Conservation (phyloP, 1,284 basidiomycete genomes). For the Hemileia vastatrix region DNA sequence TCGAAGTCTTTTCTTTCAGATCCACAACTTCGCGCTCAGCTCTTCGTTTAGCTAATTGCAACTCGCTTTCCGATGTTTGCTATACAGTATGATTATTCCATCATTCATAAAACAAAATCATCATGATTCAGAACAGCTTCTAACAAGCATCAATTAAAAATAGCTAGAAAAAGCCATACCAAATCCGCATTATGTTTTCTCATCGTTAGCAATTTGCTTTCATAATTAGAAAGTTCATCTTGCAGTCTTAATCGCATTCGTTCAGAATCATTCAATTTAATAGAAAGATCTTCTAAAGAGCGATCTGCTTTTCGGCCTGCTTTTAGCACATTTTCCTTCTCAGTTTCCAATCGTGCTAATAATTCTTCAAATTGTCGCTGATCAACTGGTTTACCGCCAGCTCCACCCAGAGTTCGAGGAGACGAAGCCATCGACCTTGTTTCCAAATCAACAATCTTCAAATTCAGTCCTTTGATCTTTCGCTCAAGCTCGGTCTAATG, state of each 20-base stretch:
- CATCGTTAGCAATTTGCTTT: conserved; percentile 27
- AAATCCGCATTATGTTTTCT: conserved; percentile 37
- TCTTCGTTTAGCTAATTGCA: conserved; percentile 61
- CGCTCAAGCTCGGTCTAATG: conserved; percentile 65
- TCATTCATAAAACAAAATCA: conserved; percentile 20
- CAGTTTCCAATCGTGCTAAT: conserved; percentile 54
- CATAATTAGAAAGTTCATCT: conserved; percentile 27
- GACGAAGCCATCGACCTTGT: conserved; percentile 60
- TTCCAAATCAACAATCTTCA: conserved; percentile 68
- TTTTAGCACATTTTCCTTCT: conserved; percentile 47
- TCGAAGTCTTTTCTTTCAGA: conserved; percentile 59
- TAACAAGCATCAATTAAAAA: conserved; percentile 52
- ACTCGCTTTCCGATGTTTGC: conserved; percentile 61
- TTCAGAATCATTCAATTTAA: conserved; percentile 25
- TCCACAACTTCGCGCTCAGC: conserved; percentile 65
- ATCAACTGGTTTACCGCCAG: conserved; percentile 46
- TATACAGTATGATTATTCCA: conserved; percentile 37
- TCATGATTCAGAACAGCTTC: conserved; percentile 51
- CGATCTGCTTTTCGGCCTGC: conserved; percentile 16
- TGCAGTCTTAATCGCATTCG: conserved; percentile 17
- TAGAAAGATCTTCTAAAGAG: conserved; percentile 23
- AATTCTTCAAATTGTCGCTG: conserved; percentile 62
- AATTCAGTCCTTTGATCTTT: conserved; percentile 67
- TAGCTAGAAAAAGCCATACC: conserved; percentile 51
- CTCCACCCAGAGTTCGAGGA: conserved; percentile 51